A percentile compares a stretch with the other conserved stretches of the same genome.
phyloP scores from a whole-genome alignment of 2,329 filamentous ascomycete species.

The Colletotrichum liriopes region DNA sequence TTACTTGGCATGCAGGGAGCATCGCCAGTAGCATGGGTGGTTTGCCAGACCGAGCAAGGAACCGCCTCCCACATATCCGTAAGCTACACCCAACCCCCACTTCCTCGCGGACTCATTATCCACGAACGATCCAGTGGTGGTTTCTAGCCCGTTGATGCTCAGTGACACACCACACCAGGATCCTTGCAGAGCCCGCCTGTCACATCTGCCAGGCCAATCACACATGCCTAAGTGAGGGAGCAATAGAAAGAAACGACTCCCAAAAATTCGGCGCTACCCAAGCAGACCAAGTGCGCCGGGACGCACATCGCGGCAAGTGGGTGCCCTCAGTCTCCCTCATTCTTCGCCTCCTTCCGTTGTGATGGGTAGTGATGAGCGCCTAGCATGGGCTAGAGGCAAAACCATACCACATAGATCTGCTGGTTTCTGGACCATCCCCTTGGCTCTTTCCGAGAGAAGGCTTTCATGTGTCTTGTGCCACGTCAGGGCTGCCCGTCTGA shows the following conservation, averaged over 20 bases:
- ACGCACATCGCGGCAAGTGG: constrained; percentile 37
- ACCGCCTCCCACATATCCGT: constrained; percentile 37
- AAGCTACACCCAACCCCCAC: constrained; percentile 32
- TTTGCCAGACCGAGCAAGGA: constrained; percentile 6
- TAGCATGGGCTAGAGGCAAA: constrained; percentile 14
- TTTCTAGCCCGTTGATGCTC: constrained; percentile 6
- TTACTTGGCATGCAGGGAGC: constrained; percentile 37
- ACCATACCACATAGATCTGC: constrained; percentile 24
- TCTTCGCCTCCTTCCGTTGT: constrained; percentile 18
- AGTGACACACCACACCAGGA: constrained; percentile 22
- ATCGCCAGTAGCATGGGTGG: constrained; percentile 25
- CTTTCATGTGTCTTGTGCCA: constrained; percentile 22
- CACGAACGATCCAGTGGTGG: constrained; percentile 31
- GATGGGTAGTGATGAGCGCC: constrained; percentile 28
- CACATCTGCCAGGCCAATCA: constrained; percentile 13
- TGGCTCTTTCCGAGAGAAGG: constrained; percentile 3
- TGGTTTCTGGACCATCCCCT: constrained; percentile 16
- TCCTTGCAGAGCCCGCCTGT: constrained; percentile 32
- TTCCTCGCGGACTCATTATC: constrained; percentile 20
- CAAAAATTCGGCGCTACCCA: constrained; percentile 9
- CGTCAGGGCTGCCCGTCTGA: neutral
- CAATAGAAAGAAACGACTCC: neutral
- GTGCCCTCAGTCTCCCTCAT: neutral
- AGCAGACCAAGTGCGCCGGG: constrained; percentile 15
- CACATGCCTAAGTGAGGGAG: neutral